A percentile compares a stretch with the other conserved stretches of the same genome.
These are phyloP conservation scores for Colletotrichum sp. DNA, from an alignment of 2,329 filamentous ascomycete species.

Conservation along the genomic window DNA sequence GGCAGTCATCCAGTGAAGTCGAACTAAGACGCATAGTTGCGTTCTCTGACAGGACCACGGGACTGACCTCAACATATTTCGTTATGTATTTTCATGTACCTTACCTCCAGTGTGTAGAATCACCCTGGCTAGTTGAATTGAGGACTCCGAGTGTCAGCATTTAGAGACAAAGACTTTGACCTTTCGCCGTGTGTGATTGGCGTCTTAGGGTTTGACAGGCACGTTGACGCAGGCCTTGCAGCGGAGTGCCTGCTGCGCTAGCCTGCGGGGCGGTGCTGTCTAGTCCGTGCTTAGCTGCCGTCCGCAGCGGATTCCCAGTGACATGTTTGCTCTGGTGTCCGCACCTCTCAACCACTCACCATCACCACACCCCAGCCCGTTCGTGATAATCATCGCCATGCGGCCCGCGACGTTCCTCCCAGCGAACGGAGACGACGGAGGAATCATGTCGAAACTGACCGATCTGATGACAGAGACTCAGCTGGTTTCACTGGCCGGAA, in stretches of 20 bases:
- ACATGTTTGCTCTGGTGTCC: neutral
- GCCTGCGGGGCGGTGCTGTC: neutral
- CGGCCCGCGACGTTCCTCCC: conserved; percentile 11
- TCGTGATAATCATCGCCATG: conserved; percentile 1
- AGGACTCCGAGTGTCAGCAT: neutral
- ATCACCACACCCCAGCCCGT: neutral
- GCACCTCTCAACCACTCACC: neutral
- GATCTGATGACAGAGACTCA: neutral
- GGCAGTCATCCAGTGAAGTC: neutral
- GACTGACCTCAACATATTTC: neutral
- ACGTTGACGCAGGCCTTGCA: neutral
- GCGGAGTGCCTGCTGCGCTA: neutral
- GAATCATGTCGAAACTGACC: conserved; percentile 5
- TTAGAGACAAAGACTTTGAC: neutral
- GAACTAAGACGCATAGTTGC: neutral
- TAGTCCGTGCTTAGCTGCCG: neutral
- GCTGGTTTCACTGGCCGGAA: neutral
- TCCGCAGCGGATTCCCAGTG: neutral
- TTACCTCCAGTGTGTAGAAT: neutral
- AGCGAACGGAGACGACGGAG: neutral
- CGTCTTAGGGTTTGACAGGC: neutral
- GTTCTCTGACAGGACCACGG: neutral
- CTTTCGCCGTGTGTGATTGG: neutral
- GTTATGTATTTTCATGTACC: neutral
- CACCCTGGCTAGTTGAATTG: neutral